Base-by-base conservation (phyloP, 768 basidiomycete genomes). In the Suillus subluteus region DNA sequence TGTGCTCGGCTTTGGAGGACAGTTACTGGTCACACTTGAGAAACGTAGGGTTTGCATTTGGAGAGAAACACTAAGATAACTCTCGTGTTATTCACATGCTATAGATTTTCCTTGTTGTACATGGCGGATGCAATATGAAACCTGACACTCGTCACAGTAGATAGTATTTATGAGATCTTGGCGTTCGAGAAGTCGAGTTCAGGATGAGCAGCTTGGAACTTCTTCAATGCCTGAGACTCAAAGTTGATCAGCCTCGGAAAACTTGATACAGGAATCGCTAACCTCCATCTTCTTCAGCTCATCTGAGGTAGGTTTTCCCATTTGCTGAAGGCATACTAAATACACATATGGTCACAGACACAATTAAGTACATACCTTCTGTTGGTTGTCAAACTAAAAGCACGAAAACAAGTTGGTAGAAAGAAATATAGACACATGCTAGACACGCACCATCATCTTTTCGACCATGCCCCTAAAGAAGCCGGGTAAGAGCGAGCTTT, bases 271-370 rank as follows among this genome's bases (percentile, higher is more conserved):
- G 15, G 48, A 41, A 44, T 43, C 48, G 38, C 80, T 69, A 59
- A 90, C 94, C 84, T 98, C 96, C 83, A 88, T 85, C 80, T 97
- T 98, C 82, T 95, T 95, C 69, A 94, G 69, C 70, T 98, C 96
- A 68, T 97, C 96, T 0, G 95, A 96, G 1, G 96, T 97, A 6
- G 96, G 96, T 75, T 95, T 96, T 67, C 95, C 96, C 85, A 97
- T 87, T 91, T 96, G 91, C 93, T 96, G 70, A 66, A 62, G 64
- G 68, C 59, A 64, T 43, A 66, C 41, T 56, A n/a, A 46, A 38
- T 63, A 50, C 35, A 21, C 4, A n/a, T 30, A 3, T 13, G 23
- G 26, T 2, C 18, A 55, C 12, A 32, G 32, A 58, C 11, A 54
- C 4, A 62, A 18, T 66, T 11, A 16, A n/a, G 23, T 6, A n/a